Evolutionary conservation across 768 basidiomycete genomes (phyloP).

Genomic region (Pholiota molesta): DNA sequence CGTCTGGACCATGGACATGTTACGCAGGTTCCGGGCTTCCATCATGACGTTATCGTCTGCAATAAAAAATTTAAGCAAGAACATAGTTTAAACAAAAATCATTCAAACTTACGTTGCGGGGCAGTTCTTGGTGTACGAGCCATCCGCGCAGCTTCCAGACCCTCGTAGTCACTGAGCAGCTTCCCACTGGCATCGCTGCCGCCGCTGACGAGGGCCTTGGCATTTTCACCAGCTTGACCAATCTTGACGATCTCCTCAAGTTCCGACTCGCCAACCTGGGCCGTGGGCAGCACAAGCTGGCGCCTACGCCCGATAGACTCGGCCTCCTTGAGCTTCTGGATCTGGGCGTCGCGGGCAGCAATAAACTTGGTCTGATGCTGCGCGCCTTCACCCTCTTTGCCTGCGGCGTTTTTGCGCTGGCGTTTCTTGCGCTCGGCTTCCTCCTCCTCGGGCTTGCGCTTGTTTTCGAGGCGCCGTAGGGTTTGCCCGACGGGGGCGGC

Average conservation of each 20-base stretch:
- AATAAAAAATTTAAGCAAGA: constrained; percentile 3
- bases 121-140: constrained; percentile 94
- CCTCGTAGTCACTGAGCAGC: constrained; percentile 91
- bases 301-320: constrained; percentile 90
- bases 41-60: constrained; percentile 92
- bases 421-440: constrained; percentile 93
- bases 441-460: constrained; percentile 92
- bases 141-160: constrained; percentile 85
- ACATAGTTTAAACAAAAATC: constrained; percentile 1
- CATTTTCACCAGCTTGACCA: constrained; percentile 88
- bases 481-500: constrained; percentile 92
- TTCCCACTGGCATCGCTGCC: constrained; percentile 86
- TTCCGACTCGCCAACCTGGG: constrained; percentile 94
- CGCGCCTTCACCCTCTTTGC: constrained; percentile 63
- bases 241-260: constrained; percentile 99
- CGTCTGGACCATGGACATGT: constrained; percentile 91
- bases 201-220: constrained; percentile 80
- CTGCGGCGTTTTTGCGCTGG: constrained; percentile 63
- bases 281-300: constrained; percentile 80
- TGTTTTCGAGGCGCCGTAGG: constrained; percentile 91
- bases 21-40: constrained; percentile 94
- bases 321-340: constrained; percentile 96
- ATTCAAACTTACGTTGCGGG: constrained; percentile 74
- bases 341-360: constrained; percentile 96
- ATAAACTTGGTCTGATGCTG: constrained; percentile 91